Conservation (phyloP, 257 asterid species). For the Rehmannia glutinosa region DNA sequence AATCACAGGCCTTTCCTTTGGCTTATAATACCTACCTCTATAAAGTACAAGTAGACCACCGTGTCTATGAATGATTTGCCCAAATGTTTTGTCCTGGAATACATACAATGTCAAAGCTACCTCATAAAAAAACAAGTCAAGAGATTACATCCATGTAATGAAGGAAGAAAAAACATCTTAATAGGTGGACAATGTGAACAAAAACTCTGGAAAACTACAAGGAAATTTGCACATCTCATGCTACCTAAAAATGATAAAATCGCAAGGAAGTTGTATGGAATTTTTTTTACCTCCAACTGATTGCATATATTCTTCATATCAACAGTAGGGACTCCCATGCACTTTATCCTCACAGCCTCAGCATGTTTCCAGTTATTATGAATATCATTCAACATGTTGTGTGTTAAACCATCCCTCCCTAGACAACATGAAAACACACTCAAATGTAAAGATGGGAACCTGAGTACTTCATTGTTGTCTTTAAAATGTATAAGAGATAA, state of each 20-base stretch:
- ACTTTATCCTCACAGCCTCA: constrained; percentile 89
- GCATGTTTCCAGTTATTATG: constrained; percentile 85
- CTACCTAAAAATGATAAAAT: background rate
- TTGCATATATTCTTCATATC: constrained; percentile 84
- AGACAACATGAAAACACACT: background rate
- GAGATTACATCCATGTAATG: too few species aligned
- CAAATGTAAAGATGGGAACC: background rate
- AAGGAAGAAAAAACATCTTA: too few species aligned
- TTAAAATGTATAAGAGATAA: background rate
- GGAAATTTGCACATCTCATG: too few species aligned
- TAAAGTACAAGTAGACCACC: constrained; percentile 68
- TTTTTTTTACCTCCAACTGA: constrained; percentile 74
- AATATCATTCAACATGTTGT: constrained; percentile 88
- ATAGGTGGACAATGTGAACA: background rate
- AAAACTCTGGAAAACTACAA: too few species aligned
- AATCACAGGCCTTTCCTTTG: constrained; percentile 55
- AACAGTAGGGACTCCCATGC: constrained; percentile 95
- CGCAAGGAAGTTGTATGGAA: background rate
- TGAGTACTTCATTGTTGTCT: constrained; percentile 1
- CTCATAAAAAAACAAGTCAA: background rate
- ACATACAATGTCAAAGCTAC: background rate
- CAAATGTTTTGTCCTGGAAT: constrained; percentile 79
- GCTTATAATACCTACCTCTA: constrained; percentile 74
- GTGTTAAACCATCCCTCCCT: constrained; percentile 97
- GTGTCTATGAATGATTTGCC: constrained; percentile 73